These are phyloP conservation scores for Mallotus nudiflorus DNA, from an alignment of 345 rosid species.

Conservation along the genomic window DNA sequence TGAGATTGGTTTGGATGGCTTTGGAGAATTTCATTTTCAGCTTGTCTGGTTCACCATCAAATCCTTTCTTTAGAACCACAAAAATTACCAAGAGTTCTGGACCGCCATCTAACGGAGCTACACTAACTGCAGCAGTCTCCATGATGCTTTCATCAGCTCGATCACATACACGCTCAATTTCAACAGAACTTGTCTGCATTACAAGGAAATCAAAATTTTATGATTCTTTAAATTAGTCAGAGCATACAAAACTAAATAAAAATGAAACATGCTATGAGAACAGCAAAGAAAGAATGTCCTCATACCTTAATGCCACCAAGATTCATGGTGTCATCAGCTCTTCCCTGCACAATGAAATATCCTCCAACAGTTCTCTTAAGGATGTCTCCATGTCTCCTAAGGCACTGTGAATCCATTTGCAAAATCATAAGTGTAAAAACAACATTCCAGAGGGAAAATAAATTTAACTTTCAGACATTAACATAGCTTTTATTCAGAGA, in stretches of 20 bases:
- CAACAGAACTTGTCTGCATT: conserved; percentile 82
- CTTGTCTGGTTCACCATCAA: conserved; percentile 35
- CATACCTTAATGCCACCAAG: conserved; percentile 93
- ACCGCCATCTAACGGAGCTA: conserved; percentile 61
- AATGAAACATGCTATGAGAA: too few species aligned
- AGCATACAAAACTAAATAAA: not conserved
- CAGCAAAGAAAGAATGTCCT: too few species aligned
- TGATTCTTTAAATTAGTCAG: not conserved
- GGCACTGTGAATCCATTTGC: conserved; percentile 43
- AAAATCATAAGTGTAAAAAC: not conserved
- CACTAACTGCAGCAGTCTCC: conserved; percentile 78
- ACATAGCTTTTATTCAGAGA: not conserved
- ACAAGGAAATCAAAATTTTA: not conserved
- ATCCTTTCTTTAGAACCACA: conserved; percentile 64
- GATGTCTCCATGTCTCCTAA: conserved; percentile 91
- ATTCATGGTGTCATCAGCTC: conserved; percentile 99
- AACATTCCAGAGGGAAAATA: not conserved
- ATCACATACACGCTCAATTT: conserved; percentile 81
- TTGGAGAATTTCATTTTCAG: conserved; percentile 56
- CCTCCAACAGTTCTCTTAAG: conserved; percentile 73
- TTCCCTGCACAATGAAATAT: conserved; percentile 65
- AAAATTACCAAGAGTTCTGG: conserved; percentile 67
- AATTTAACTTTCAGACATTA: not conserved
- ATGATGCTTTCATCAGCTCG: conserved; percentile 64
- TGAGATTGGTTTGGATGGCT: conserved; percentile 69